phyloP scores from a whole-genome alignment of 2,329 filamentous ascomycete species.

The Aspergillus arachidicola region DNA sequence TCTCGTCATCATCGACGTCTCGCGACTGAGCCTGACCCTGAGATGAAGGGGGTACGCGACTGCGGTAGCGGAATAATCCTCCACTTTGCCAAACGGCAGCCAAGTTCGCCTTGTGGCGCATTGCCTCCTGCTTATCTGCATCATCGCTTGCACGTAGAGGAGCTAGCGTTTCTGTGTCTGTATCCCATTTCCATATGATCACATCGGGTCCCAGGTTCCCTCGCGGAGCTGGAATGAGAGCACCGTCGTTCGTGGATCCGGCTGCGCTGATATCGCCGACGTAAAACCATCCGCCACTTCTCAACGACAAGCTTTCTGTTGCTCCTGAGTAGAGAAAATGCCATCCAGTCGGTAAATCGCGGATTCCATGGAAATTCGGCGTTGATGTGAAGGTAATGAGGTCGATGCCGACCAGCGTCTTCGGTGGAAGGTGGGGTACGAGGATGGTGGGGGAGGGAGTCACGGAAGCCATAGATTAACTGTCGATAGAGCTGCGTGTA shows the following conservation, averaged over 20 bases:
- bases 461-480: slow-evolving; percentile 7
- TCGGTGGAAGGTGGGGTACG: slow-evolving; percentile 47
- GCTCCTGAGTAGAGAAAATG: slow-evolving; percentile 65
- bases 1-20: slow-evolving; percentile 27
- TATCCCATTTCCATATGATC: slow-evolving; percentile 58
- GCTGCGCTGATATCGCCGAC: slow-evolving; percentile 43
- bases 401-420: slow-evolving; percentile 55
- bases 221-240: slow-evolving; percentile 18
- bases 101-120: slow-evolving; percentile 59
- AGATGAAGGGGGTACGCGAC: slow-evolving; percentile 38
- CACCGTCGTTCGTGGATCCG: slow-evolving; percentile 16
- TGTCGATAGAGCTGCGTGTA: background rate
- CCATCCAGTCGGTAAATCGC: slow-evolving; percentile 58
- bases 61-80: slow-evolving; percentile 44
- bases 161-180: slow-evolving; percentile 38
- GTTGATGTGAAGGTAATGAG: slow-evolving; percentile 65
- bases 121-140: slow-evolving; percentile 47
- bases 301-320: slow-evolving; percentile 60
- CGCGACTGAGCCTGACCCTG: slow-evolving; percentile 1
- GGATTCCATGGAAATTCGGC: slow-evolving; percentile 63
- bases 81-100: slow-evolving; percentile 59
- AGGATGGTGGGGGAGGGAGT: slow-evolving; percentile 46
- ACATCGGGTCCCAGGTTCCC: slow-evolving; percentile 45
- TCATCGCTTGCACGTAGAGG: slow-evolving; percentile 36
- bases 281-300: slow-evolving; percentile 65